phyloP scores from a whole-genome alignment of 2,329 filamentous ascomycete genomes.

The Fusarium austroafricanum region DNA sequence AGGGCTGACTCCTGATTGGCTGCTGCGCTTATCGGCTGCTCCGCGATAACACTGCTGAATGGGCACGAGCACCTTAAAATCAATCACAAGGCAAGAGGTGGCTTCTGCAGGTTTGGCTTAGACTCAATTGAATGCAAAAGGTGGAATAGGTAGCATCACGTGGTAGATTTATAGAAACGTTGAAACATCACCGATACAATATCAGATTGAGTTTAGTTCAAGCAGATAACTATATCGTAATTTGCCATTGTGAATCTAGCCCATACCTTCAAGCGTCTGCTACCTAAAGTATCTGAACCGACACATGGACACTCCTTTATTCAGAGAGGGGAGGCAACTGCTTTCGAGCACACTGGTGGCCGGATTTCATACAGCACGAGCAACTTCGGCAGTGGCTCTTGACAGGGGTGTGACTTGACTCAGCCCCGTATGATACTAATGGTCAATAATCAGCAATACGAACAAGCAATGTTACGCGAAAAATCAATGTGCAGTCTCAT shows the following conservation, averaged over 20 bases:
- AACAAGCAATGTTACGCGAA: conserved; percentile 5
- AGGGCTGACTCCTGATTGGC: conserved; percentile 40
- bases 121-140: not conserved
- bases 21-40: conserved; percentile 38
- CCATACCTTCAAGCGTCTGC: not conserved
- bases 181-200: no score
- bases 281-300: not conserved
- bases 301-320: not conserved
- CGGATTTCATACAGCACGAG: not conserved
- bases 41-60: conserved; percentile 37
- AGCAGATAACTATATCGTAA: not conserved
- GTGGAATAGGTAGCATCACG: not conserved
- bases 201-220: no score
- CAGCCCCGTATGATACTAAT: not conserved
- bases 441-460: conserved; percentile 25
- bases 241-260: not conserved
- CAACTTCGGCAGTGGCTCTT: not conserved
- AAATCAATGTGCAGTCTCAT: conserved; percentile 10
- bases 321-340: not conserved
- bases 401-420: not conserved
- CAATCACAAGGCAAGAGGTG: conserved; percentile 17
- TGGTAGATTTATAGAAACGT: not conserved
- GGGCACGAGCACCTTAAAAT: conserved; percentile 26
- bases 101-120: not conserved
- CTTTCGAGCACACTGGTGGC: not conserved